phyloP scores from a whole-genome alignment of 2,329 filamentous ascomycete genomes.

The Curvularia verruculosa region DNA sequence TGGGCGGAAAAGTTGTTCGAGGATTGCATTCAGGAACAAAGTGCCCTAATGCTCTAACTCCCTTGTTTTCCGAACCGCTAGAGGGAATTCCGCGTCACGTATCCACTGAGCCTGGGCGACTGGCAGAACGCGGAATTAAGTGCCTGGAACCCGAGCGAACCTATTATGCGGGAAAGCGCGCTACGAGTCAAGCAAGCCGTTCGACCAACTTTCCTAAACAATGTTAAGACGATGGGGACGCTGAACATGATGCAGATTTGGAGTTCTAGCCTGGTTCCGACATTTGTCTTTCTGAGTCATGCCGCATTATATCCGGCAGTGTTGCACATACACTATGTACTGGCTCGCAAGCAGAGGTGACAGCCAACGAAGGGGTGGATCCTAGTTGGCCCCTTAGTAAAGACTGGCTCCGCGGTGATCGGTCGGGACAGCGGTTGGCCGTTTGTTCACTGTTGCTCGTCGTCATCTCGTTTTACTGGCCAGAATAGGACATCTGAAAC shows the following conservation, averaged over 20 bases:
- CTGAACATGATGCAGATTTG: background rate
- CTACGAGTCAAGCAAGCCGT: conserved; percentile 14
- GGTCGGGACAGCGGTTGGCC: conserved; percentile 3
- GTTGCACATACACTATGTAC: conserved; percentile 2
- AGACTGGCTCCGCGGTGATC: background rate
- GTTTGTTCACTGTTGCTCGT: conserved; percentile 4
- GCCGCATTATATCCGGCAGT: conserved; percentile 12
- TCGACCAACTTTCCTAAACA: conserved; percentile 1
- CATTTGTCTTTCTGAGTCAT: conserved; percentile 13
- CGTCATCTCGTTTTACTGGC: conserved; percentile 1
- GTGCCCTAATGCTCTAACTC: conserved; percentile 1
- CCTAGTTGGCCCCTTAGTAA: conserved; percentile 10
- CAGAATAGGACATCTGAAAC: conserved; percentile 5
- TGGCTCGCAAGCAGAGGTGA: conserved; percentile 10
- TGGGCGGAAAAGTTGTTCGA: conserved; percentile 10
- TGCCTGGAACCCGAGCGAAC: background rate
- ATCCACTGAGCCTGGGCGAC: conserved; percentile 6
- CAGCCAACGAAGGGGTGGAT: conserved; percentile 18
- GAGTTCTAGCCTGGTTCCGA: background rate
- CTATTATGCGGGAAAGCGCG: background rate
- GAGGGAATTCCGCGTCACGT: conserved; percentile 12
- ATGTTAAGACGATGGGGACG: background rate
- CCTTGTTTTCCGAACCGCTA: conserved; percentile 1
- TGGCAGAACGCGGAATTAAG: conserved; percentile 7
- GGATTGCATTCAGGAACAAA: conserved; percentile 17